Evolutionary conservation across 1,139 yeast genomes (phyloP).

Genomic region (Wickerhamomyces sp.): DNA sequence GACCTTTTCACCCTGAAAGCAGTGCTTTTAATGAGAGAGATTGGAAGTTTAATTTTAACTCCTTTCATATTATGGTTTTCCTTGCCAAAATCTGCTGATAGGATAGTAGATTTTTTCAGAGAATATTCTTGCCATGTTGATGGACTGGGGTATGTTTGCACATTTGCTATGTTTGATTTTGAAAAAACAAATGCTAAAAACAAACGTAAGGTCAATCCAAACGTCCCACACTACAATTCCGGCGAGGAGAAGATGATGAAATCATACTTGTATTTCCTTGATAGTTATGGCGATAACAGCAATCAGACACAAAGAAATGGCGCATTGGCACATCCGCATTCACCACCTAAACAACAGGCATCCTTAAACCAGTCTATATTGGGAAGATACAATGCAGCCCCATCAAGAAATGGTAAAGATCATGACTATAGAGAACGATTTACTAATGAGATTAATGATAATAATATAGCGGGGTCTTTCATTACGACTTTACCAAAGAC

Average conservation of each 20-base stretch:
- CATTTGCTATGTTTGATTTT: conserved; percentile 85
- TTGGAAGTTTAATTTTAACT: conserved; percentile 74
- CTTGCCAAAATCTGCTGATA: conserved; percentile 65
- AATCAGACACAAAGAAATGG: conserved; percentile 32
- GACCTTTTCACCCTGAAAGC: conserved; percentile 70
- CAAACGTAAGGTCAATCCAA: conserved; percentile 13
- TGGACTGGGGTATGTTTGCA: conserved; percentile 92
- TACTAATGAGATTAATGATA: neutral
- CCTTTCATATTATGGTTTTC: conserved; percentile 88
- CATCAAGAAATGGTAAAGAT: conserved; percentile 1
- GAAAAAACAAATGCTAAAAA: conserved; percentile 41
- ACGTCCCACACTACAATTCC: conserved; percentile 41
- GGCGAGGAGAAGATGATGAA: conserved; percentile 90
- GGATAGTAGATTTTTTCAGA: conserved; percentile 83
- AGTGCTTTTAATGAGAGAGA: conserved; percentile 68
- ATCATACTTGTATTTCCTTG: conserved; percentile 81
- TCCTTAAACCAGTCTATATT: conserved; percentile 18
- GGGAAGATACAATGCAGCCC: neutral
- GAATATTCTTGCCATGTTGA: conserved; percentile 88
- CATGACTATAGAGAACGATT: neutral
- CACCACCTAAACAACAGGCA: neutral
- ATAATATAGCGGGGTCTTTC: conserved; percentile 24
- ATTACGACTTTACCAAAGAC: conserved; percentile 27
- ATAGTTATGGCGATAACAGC: conserved; percentile 59
- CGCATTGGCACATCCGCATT: conserved; percentile 3